Percentiles rank a stretch among this genome's conserved stretches.
phyloP scores from a whole-genome alignment of 495 filamentous ascomycete genomes.

The Annulohypoxylon bovei region DNA sequence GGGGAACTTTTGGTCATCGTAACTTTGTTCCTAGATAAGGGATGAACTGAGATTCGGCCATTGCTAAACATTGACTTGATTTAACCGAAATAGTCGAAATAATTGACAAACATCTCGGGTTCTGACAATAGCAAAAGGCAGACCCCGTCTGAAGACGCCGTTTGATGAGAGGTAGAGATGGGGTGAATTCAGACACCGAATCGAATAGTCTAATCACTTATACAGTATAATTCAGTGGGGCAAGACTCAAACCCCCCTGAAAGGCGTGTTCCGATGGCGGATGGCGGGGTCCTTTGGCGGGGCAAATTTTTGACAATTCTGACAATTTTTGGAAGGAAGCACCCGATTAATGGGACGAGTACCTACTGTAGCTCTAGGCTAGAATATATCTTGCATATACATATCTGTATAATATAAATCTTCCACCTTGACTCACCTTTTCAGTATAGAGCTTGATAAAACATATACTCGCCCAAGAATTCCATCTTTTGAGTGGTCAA shows the following conservation, averaged over 20 bases:
- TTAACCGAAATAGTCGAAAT: neutral
- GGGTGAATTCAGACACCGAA: slow-evolving; percentile 22
- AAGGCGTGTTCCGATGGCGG: slow-evolving; percentile 43
- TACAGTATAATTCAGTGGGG: slow-evolving; percentile 10
- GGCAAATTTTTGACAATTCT: slow-evolving; percentile 32
- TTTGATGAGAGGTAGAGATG: slow-evolving; percentile 15
- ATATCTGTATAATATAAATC: slow-evolving; percentile 17
- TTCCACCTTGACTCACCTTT: slow-evolving; percentile 23
- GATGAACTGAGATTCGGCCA: neutral
- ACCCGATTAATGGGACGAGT: neutral
- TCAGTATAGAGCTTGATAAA: slow-evolving; percentile 9
- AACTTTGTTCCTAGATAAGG: neutral
- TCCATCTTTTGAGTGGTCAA: slow-evolving; percentile 42
- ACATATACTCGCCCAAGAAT: neutral
- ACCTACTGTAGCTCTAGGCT: neutral
- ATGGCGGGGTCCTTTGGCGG: slow-evolving; percentile 45
- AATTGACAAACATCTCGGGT: slow-evolving; percentile 9
- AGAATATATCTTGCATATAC: neutral
- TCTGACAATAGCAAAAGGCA: slow-evolving; percentile 30
- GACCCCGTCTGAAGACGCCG: slow-evolving; percentile 25
- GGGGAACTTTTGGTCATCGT: neutral
- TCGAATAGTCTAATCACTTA: neutral
- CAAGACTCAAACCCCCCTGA: slow-evolving; percentile 15
- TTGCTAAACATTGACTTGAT: neutral
- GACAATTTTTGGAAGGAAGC: neutral